phyloP scores from a whole-genome alignment of 352 stramenopile genomes.

The Pythium guiyangense region DNA sequence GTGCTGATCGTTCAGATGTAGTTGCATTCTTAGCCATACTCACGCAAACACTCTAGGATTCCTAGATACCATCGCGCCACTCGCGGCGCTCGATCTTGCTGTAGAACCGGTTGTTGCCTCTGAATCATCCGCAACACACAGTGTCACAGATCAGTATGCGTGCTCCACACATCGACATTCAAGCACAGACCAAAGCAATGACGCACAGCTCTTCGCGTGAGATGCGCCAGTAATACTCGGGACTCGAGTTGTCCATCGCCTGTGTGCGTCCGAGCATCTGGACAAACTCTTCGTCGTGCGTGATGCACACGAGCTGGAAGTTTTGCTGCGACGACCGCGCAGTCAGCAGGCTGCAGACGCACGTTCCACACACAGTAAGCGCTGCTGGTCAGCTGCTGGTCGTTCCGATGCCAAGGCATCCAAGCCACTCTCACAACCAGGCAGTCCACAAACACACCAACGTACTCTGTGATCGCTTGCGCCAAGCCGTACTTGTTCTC shows the following conservation, averaged over 20 bases:
- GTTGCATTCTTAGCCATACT: no score
- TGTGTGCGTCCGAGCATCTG: constrained; percentile 85
- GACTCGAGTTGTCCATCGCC: constrained; percentile 61
- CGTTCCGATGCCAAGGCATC: not conserved
- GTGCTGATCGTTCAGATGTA: no score
- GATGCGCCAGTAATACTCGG: constrained; percentile 84
- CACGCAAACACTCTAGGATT: not conserved
- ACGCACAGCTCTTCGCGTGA: constrained; percentile 79
- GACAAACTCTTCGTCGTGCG: constrained; percentile 97
- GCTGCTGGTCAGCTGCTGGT: not conserved
- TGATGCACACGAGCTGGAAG: constrained; percentile 99
- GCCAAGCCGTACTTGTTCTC: constrained; percentile 95
- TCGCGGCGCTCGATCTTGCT: constrained; percentile 79
- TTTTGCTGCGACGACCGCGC: constrained; percentile 94
- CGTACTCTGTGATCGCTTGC: constrained; percentile 85
- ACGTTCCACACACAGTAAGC: constrained; percentile 4
- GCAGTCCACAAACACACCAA: not conserved
- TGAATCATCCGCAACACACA: constrained; percentile 9
- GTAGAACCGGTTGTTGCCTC: constrained; percentile 75
- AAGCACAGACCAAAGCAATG: not conserved
- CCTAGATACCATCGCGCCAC: constrained; percentile 49
- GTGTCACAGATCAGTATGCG: not conserved
- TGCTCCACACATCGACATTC: not conserved
- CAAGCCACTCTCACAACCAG: not conserved
- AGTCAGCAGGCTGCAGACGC: constrained; percentile 88